Conservation (phyloP, 371 early-diverging fungal genomes). For the Saksenaea oblongispora region DNA sequence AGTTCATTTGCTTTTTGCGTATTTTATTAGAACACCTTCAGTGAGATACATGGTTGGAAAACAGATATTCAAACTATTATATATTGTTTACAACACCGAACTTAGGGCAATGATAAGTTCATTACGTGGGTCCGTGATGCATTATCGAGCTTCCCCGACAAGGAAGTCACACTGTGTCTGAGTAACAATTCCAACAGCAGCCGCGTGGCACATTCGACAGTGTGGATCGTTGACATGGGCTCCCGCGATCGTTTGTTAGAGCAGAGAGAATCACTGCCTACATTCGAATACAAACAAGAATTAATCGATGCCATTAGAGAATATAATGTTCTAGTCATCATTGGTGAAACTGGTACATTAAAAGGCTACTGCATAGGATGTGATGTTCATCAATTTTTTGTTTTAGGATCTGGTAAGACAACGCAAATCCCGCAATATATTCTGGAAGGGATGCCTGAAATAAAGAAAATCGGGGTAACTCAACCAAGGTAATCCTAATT, state of each 20-base stretch:
- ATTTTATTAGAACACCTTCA: too few species aligned
- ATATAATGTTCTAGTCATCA: slow-evolving; percentile 67
- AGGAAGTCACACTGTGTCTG: background rate
- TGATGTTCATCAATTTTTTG: background rate
- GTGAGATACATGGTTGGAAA: too few species aligned
- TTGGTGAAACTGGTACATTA: slow-evolving; percentile 81
- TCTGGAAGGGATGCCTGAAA: slow-evolving; percentile 58
- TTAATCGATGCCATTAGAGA: slow-evolving; percentile 68
- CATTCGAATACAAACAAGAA: slow-evolving; percentile 57
- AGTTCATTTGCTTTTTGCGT: too few species aligned
- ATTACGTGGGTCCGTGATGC: too few species aligned
- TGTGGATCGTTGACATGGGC: slow-evolving; percentile 7
- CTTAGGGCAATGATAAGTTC: too few species aligned
- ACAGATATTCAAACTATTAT: too few species aligned
- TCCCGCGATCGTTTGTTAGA: slow-evolving; percentile 19
- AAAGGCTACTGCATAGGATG: background rate
- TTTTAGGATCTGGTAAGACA: slow-evolving; percentile 85
- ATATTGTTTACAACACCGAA: too few species aligned
- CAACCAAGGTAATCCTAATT: slow-evolving; percentile 64
- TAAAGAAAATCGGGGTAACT: slow-evolving; percentile 67
- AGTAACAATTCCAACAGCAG: background rate
- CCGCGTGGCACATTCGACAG: background rate
- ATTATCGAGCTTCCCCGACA: background rate
- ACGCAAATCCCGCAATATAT: slow-evolving; percentile 93
- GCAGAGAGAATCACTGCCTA: slow-evolving; percentile 41